Evolutionary conservation across 176 grass and related monocot genomes (phyloP).

Genomic region (Thinopyrum elongatum): DNA sequence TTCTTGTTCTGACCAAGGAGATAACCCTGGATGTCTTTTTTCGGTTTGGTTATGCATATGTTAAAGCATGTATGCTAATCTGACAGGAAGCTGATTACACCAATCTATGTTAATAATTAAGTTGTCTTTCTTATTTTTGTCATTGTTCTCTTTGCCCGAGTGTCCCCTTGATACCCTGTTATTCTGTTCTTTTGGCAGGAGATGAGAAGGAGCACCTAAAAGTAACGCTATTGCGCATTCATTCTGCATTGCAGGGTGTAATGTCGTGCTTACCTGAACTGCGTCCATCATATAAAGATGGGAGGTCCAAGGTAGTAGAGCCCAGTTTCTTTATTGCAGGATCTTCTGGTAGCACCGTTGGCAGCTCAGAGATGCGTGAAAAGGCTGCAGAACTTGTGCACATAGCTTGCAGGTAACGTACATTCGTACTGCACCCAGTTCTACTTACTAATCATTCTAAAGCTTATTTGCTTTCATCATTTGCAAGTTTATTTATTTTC

Average conservation of each 20-base stretch:
- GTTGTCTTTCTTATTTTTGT: not conserved
- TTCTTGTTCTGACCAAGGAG: constrained; percentile 19
- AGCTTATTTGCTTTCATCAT: not conserved
- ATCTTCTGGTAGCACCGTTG: constrained; percentile 69
- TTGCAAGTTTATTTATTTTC: constrained; percentile 23
- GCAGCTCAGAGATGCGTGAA: constrained; percentile 92
- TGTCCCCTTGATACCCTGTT: constrained; percentile 26
- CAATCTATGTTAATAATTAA: not conserved
- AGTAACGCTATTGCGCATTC: constrained; percentile 86
- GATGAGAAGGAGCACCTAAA: constrained; percentile 94
- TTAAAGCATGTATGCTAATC: not conserved
- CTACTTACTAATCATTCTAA: constrained; percentile 25
- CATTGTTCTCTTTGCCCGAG: not conserved
- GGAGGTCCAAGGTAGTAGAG: constrained; percentile 51
- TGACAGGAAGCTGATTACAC: not conserved
- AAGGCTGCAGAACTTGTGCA: constrained; percentile 83
- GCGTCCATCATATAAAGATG: constrained; percentile 67
- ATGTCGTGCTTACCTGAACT: constrained; percentile 99
- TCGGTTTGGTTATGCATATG: constrained; percentile 4
- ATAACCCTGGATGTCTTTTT: not conserved
- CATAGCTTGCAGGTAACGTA: constrained; percentile 69
- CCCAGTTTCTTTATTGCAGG: constrained; percentile 69
- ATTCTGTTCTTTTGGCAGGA: constrained; percentile 50
- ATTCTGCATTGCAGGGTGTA: constrained; percentile 89
- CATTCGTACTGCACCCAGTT: constrained; percentile 4